Evolutionary conservation across 1,284 basidiomycete species (phyloP), one percentile per base, ranked within the genome.

Genomic region (Amylostereum areolatum): DNA sequence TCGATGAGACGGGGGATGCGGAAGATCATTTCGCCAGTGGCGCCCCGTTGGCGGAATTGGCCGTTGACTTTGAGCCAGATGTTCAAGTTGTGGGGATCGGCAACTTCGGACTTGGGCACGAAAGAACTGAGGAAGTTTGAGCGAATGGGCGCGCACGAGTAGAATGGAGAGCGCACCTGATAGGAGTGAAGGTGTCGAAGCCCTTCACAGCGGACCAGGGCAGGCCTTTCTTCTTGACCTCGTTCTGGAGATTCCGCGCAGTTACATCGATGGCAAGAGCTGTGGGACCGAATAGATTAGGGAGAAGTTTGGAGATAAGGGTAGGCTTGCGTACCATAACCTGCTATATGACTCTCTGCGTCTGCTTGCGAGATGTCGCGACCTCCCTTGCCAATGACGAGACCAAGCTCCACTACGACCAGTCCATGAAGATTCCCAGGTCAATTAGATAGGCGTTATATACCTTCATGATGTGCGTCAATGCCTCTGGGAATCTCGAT

Each of bases 251-350:
- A 70, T 98, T 98, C 28, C 96, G 81, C 1, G 90, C 95, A 0
- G 95, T 98, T 86, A 98, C 87, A 65, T 97, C 94, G 53, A 97
- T 87, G 2, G 92, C 92, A 51, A 97, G 75, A 37, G 94, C 94
- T 96, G 55, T 12, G 6, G 5, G 28, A 12, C 3, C 34, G 34
- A 9, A 18, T 9, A 25, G 4, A 32, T 42, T 25, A 41, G 40
- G 47, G 27, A 45, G 28, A 35, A 6, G 4, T 31, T 24, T 28
- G 6, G 8, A 43, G 34, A 46, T 45, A 48, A 35, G 4, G 12
- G 31, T 1, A 51, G 29, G 40, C 33, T 11, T 29, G 36, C 59
- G 18, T 49, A 93, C 91, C 83, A 69, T 98, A 99, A 45, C 96
- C 96, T 10, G 92, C 92, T 48, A 99, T 80, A 63, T 97, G 81